These are phyloP conservation scores for Thelephora terrestris DNA, from an alignment of 1,284 basidiomycete species.

Conservation along the genomic window DNA sequence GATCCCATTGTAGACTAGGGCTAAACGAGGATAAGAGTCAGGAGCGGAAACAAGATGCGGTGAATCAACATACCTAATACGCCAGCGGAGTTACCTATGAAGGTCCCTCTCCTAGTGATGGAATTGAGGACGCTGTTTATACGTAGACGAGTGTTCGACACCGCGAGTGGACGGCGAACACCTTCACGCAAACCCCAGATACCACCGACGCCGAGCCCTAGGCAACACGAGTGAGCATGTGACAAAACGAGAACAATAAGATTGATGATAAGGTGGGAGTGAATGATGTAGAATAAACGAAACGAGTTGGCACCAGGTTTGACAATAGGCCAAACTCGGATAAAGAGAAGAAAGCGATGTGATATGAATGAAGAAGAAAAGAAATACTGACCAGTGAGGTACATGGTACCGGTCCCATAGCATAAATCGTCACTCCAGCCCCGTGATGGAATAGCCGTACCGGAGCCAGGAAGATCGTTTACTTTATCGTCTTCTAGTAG, in stretches of 20 bases:
- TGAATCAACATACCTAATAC: conserved; percentile 68
- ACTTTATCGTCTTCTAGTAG: conserved; percentile 91
- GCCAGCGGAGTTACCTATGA: conserved; percentile 97
- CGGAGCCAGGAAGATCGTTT: conserved; percentile 75
- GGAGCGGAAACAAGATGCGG: conserved; percentile 25
- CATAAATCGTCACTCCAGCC: conserved; percentile 99
- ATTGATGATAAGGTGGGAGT: conserved; percentile 58
- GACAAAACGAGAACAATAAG: conserved; percentile 67
- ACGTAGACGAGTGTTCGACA: conserved; percentile 77
- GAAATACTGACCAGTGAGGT: conserved; percentile 80
- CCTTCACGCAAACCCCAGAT: conserved; percentile 96
- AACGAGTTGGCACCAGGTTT: conserved; percentile 6
- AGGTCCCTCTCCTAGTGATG: conserved; percentile 92
- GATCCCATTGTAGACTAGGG: conserved; percentile 92
- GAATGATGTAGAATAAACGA: conserved; percentile 17
- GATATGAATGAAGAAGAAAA: conserved; percentile 31
- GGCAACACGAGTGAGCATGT: conserved; percentile 54
- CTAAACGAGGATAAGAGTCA: conserved; percentile 25
- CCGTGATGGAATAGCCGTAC: conserved; percentile 82
- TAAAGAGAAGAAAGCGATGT: conserved; percentile 13
- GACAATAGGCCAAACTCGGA: conserved; percentile 7
- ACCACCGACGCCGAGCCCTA: conserved; percentile 90
- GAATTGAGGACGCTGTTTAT: conserved; percentile 97
- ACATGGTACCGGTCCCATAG: conserved; percentile 98
- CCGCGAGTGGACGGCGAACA: conserved; percentile 74